Base-by-base conservation (phyloP, 2,329 filamentous ascomycete genomes). In the Ophiocordyceps camponoti-leonardi region DNA sequence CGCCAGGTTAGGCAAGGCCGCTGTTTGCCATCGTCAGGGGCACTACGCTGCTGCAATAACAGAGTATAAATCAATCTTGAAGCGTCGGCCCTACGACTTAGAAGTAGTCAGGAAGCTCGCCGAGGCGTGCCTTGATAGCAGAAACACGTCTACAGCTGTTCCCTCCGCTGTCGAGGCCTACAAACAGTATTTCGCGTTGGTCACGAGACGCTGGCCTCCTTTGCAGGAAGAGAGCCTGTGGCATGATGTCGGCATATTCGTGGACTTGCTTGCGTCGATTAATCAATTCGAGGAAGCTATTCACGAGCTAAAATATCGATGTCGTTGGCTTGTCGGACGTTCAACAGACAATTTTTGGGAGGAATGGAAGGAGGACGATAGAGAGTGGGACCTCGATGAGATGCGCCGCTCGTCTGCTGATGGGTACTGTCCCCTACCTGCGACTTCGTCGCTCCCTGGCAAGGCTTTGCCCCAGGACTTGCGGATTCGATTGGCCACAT, bases 211-310 rank as follows among this genome's bases (percentile, higher is more conserved):
- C n/a, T 54, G 56, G 4, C 51, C 56, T 10, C 48, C 58, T 3
- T 55, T 63, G 60, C 40, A 59, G 35, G 58, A 56, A 13, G 58
- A 62, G 6, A 67, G 72, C 45, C 68, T 69, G 30, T 98, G 90
- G 90, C 79, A 82, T 45, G 83, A 96, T 58, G 68, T 93, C 40
- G 83, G 86, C 49, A 82, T 88, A 45, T 94, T 92, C 52, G 73
- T 86, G 37, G 86, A 95, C 55, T 71, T 96, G 18, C 79, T 88
- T 49, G 76, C 79, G 26, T 75, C 79, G 43, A 62, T 77, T 11
- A 71, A 73, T 35, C 70, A 75, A 45, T 82, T 80, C 53, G 62
- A 69, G 6, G 71, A 80, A 51, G 87, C 83, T 3, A 72, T 94
- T 3, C 61, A 62, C 26, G 75, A 81, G 49, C 68, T 93, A 13